Evolutionary conservation across 1,284 basidiomycete genomes (phyloP).

Genomic region (Ceratobasidium theobromae): DNA sequence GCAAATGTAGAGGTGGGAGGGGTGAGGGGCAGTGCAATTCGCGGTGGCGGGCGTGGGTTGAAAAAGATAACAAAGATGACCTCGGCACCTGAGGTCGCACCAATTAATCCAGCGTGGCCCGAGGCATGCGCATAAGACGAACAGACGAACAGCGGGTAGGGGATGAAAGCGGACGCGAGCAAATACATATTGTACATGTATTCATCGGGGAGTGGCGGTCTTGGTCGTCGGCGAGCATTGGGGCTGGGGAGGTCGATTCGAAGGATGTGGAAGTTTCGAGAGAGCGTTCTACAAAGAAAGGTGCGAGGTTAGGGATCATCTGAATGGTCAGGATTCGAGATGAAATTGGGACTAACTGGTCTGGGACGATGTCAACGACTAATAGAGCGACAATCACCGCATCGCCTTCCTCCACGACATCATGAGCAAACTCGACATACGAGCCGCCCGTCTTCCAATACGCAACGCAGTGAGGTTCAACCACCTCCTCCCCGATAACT

Average conservation of each 20-base stretch:
- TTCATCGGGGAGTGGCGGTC: conserved; percentile 13
- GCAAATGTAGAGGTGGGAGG: background rate
- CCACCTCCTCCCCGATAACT: conserved; percentile 7
- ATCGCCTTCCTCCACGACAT: conserved; percentile 26
- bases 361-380: conserved; percentile 19
- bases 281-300: background rate
- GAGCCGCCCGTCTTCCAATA: conserved; percentile 31
- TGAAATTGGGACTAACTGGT: conserved; percentile 18
- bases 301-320: conserved; percentile 25
- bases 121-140: conserved; percentile 29
- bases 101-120: conserved; percentile 28
- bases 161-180: conserved; percentile 19
- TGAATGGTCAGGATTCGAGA: background rate
- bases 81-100: conserved; percentile 5
- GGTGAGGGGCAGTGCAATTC: background rate
- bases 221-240: conserved; percentile 8
- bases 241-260: conserved; percentile 28
- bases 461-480: conserved; percentile 25
- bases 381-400: conserved; percentile 21
- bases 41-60: conserved; percentile 28
- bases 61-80: conserved; percentile 29
- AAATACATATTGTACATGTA: conserved; percentile 27
- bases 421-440: conserved; percentile 31
- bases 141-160: conserved; percentile 24
- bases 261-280: conserved; percentile 22